Percentiles rank a stretch among this genome's conserved stretches.
Evolutionary conservation across 2,329 filamentous ascomycete genomes (phyloP).

Genomic region (Rhytidhysteron rufulum): DNA sequence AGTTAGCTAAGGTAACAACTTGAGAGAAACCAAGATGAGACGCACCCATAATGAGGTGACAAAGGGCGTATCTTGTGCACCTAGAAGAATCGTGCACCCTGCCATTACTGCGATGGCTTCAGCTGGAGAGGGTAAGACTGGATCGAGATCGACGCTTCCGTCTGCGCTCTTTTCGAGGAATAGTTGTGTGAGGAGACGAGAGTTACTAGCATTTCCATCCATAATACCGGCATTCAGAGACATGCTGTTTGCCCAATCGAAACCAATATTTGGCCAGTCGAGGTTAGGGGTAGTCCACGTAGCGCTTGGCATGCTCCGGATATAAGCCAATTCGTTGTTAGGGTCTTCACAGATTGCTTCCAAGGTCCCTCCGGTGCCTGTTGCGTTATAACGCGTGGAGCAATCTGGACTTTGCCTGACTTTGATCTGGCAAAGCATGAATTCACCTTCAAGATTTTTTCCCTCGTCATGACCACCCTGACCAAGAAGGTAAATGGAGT

Average conservation of each 20-base stretch:
- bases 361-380: constrained; percentile 54
- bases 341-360: constrained; percentile 59
- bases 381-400: constrained; percentile 54
- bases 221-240: constrained; percentile 41
- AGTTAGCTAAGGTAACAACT: neutral
- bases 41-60: constrained; percentile 45
- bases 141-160: constrained; percentile 37
- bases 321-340: constrained; percentile 54
- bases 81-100: constrained; percentile 62
- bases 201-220: constrained; percentile 42
- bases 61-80: constrained; percentile 58
- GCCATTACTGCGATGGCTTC: constrained; percentile 71
- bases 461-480: constrained; percentile 19
- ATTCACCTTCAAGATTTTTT: constrained; percentile 34
- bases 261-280: constrained; percentile 44
- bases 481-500: constrained; percentile 64
- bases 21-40: constrained; percentile 3
- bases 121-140: constrained; percentile 61
- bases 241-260: constrained; percentile 41
- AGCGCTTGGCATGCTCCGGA: constrained; percentile 48
- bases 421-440: constrained; percentile 65
- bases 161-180: constrained; percentile 31
- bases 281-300: constrained; percentile 48
- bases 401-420: constrained; percentile 63
- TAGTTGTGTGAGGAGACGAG: constrained; percentile 42